These are phyloP conservation scores for Candida caryicola DNA, from an alignment of 805 yeast species.

Conservation along the genomic window DNA sequence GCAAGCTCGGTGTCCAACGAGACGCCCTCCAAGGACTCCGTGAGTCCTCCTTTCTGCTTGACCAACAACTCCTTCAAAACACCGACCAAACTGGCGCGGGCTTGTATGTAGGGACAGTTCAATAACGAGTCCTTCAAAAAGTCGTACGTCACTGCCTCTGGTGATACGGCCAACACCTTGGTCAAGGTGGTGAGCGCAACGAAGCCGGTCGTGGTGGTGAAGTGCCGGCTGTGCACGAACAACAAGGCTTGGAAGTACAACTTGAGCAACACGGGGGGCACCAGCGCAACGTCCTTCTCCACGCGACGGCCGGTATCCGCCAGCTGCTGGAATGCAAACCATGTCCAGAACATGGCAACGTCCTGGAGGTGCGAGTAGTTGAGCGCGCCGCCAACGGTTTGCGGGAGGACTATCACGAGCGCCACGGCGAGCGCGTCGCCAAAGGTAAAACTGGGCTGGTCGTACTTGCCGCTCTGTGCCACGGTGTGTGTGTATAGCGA, in stretches of 20 bases:
- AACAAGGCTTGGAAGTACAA: conserved; percentile 32
- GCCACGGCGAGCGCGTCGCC: conserved; percentile 18
- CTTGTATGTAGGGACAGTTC: conserved; percentile 62
- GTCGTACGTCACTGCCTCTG: conserved; percentile 54
- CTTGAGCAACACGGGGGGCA: conserved; percentile 29
- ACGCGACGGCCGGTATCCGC: conserved; percentile 13
- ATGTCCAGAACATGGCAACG: conserved; percentile 33
- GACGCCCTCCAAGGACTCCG: background rate
- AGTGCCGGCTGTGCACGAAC: conserved; percentile 12
- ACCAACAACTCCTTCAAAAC: conserved; percentile 66
- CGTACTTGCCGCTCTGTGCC: conserved; percentile 5
- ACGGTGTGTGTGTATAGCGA: conserved; percentile 14
- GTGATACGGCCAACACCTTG: conserved; percentile 55
- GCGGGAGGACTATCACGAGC: conserved; percentile 34
- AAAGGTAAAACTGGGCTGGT: conserved; percentile 9
- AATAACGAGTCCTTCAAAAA: conserved; percentile 64
- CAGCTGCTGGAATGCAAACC: conserved; percentile 32
- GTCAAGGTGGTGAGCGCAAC: conserved; percentile 61
- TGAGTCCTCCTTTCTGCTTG: conserved; percentile 22
- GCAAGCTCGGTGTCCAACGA: no score
- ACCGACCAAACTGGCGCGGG: conserved; percentile 58
- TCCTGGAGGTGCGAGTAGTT: conserved; percentile 24
- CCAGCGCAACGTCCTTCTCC: conserved; percentile 27
- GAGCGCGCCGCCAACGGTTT: conserved; percentile 27
- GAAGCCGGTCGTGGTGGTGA: conserved; percentile 27